Evolutionary conservation across 176 grass and related monocot genomes (phyloP).

Genomic region (Carex scoparia): DNA sequence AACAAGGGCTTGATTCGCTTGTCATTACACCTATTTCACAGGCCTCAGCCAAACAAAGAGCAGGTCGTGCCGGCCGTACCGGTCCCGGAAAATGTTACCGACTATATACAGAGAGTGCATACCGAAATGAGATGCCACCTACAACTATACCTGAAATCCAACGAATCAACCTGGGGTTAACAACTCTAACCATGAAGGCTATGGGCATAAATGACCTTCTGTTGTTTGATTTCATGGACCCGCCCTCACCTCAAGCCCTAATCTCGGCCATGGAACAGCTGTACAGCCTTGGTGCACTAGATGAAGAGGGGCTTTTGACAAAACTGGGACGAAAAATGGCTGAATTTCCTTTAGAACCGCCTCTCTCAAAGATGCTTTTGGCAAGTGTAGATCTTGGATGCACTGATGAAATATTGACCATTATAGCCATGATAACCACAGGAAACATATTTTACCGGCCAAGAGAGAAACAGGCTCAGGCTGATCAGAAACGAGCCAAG

Average conservation of each 20-base stretch:
- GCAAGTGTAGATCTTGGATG: slow-evolving; percentile 94
- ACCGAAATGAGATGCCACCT: slow-evolving; percentile 85
- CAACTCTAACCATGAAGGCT: slow-evolving; percentile 87
- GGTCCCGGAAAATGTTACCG: slow-evolving; percentile 86
- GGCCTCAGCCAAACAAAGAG: slow-evolving; percentile 94
- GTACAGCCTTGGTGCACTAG: slow-evolving; percentile 79
- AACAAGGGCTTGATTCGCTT: slow-evolving; percentile 83
- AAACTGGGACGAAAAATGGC: slow-evolving; percentile 96
- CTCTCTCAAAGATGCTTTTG: slow-evolving; percentile 88
- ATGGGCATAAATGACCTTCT: slow-evolving; percentile 97
- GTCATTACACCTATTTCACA: slow-evolving; percentile 95
- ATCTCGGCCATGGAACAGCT: slow-evolving; percentile 91
- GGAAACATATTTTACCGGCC: slow-evolving; percentile 97
- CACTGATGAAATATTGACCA: slow-evolving; percentile 85
- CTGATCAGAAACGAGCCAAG: slow-evolving; percentile 90
- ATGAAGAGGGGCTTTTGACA: slow-evolving; percentile 86
- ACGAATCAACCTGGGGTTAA: slow-evolving; percentile 69
- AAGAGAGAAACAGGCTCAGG: slow-evolving; percentile 85
- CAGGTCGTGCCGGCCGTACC: slow-evolving; percentile 90
- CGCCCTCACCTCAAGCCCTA: slow-evolving; percentile 82
- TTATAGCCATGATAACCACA: slow-evolving; percentile 93
- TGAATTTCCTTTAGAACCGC: slow-evolving; percentile 88
- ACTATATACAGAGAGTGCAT: slow-evolving; percentile 93
- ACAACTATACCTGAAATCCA: slow-evolving; percentile 94
- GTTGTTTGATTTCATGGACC: slow-evolving; percentile 96